These are phyloP conservation scores for Allium fistulosum DNA, from an alignment of 106 monocot genomes.

Conservation along the genomic window DNA sequence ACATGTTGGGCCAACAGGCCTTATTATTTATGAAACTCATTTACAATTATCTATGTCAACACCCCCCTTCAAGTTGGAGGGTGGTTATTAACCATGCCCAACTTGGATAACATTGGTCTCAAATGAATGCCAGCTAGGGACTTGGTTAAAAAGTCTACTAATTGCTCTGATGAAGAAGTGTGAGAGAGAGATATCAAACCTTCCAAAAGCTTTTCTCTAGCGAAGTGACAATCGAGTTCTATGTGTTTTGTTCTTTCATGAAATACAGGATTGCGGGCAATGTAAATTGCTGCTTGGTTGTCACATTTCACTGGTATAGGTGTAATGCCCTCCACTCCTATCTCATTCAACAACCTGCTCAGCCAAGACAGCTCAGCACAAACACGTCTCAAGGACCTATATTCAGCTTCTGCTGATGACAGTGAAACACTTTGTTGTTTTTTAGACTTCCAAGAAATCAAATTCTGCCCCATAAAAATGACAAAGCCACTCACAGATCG, in stretches of 20 bases:
- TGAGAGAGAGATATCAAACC: background rate
- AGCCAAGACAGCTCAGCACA: background rate
- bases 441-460: conserved; percentile 11
- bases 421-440: conserved; percentile 3
- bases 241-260: background rate
- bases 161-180: background rate
- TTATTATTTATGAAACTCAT: too few relatives aligned
- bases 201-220: background rate
- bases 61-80: background rate
- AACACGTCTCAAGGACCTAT: background rate
- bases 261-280: background rate
- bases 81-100: background rate
- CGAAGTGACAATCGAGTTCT: background rate
- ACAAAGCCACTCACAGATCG: background rate
- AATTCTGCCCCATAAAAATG: background rate
- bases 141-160: conserved; percentile 7
- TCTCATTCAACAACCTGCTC: background rate
- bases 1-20: too few relatives aligned
- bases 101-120: background rate
- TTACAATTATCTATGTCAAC: too few relatives aligned
- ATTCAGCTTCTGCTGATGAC: conserved; percentile 12
- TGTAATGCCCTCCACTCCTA: background rate
- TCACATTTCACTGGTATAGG: conserved; percentile 1
- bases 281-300: conserved; percentile 2
- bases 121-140: background rate